These are phyloP conservation scores for Xylogone sp. DNA, from an alignment of 2,329 filamentous ascomycete genomes.

Conservation along the genomic window DNA sequence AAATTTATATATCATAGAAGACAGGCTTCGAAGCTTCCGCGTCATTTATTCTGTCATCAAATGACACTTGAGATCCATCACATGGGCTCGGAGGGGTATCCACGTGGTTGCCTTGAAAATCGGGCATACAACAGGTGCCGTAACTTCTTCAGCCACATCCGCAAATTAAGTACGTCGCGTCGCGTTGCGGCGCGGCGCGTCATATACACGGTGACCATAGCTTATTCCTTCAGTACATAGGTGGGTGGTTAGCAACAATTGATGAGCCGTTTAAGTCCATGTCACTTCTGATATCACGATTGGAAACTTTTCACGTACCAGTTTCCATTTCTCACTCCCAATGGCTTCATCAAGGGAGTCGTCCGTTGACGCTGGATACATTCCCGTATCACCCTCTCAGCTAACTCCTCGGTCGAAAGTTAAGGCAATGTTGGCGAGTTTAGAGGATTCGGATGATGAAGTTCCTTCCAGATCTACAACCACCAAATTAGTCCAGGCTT, in stretches of 20 bases:
- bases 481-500: constrained; percentile 11
- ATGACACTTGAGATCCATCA: no score
- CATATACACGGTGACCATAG: neutral
- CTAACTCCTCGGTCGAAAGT: constrained; percentile 54
- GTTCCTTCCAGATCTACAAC: constrained; percentile 15
- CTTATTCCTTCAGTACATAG: neutral
- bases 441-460: constrained; percentile 44
- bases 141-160: neutral
- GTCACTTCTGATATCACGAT: neutral
- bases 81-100: no score
- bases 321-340: constrained; percentile 1
- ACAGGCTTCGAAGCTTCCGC: no score
- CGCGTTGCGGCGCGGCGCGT: neutral
- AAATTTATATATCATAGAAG: no score
- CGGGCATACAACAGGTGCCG: no score
- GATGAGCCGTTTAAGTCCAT: neutral
- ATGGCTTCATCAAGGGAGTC: constrained; percentile 48
- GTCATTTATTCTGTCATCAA: no score
- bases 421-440: constrained; percentile 45
- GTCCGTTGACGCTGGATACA: constrained; percentile 40
- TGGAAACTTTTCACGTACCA: neutral
- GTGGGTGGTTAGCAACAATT: neutral
- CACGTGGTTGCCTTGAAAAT: no score
- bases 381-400: constrained; percentile 35
- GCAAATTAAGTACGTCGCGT: no score